Evolutionary conservation across 2,329 filamentous ascomycete genomes (phyloP).

Genomic region (Zymoseptoria ardabiliae): DNA sequence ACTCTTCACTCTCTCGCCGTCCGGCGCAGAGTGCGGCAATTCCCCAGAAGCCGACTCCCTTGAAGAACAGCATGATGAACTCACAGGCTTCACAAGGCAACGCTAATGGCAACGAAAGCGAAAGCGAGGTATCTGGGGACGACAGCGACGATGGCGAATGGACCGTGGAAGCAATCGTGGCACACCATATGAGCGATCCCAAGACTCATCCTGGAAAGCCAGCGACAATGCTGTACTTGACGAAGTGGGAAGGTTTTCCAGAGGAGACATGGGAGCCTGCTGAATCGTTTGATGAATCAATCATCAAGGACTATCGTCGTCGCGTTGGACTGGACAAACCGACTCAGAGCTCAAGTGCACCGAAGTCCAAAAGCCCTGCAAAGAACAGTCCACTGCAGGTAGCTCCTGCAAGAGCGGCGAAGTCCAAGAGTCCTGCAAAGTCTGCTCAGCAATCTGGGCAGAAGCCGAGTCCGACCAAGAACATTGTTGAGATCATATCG

Average conservation of each 20-base stretch:
- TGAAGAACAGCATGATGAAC: slow-evolving; percentile 18
- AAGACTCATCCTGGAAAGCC: slow-evolving; percentile 23
- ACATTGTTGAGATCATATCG: background rate
- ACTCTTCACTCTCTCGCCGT: background rate
- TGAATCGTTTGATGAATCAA: slow-evolving; percentile 25
- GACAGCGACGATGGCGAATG: slow-evolving; percentile 19
- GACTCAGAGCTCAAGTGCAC: background rate
- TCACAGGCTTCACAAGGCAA: slow-evolving; percentile 7
- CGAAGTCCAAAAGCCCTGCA: background rate
- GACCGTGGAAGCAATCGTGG: slow-evolving; percentile 25
- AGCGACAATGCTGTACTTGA: slow-evolving; percentile 27
- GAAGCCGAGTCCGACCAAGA: background rate
- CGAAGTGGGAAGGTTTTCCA: slow-evolving; percentile 28
- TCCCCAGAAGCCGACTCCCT: background rate
- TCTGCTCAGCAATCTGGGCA: background rate
- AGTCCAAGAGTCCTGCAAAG: background rate
- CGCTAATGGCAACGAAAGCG: slow-evolving; percentile 2
- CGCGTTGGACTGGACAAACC: slow-evolving; percentile 10
- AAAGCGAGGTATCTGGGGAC: slow-evolving; percentile 5
- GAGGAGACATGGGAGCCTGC: slow-evolving; percentile 29
- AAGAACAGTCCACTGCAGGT: background rate
- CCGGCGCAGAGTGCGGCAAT: background rate
- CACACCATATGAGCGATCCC: slow-evolving; percentile 26
- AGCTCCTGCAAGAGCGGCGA: background rate
- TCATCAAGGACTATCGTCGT: slow-evolving; percentile 23